These are phyloP conservation scores for Testicularia cyperi DNA, from an alignment of 1,284 basidiomycete genomes.

Conservation along the genomic window DNA sequence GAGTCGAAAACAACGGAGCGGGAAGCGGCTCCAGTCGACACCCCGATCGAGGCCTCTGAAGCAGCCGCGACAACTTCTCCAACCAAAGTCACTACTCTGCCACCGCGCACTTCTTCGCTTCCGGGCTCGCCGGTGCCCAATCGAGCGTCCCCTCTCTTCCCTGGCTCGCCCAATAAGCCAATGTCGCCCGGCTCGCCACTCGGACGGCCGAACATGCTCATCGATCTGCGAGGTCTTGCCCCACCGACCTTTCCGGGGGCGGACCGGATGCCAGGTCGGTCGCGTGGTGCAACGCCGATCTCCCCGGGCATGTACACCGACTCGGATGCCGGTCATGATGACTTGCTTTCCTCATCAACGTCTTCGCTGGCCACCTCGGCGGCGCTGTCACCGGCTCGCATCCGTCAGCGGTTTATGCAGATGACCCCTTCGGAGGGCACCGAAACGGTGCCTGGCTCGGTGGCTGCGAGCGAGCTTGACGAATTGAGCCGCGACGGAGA, in stretches of 20 bases:
- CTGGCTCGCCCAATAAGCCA: constrained; percentile 32
- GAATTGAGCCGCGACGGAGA: constrained; percentile 15
- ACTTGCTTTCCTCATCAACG: constrained; percentile 11
- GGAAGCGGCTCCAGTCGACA: too few species aligned
- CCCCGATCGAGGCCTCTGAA: too few species aligned
- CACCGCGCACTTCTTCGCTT: constrained; percentile 26
- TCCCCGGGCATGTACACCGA: constrained; percentile 29
- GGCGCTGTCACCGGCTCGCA: constrained; percentile 2
- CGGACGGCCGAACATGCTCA: constrained; percentile 12
- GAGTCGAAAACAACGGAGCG: too few species aligned
- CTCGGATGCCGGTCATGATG: constrained; percentile 21
- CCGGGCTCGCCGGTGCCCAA: constrained; percentile 13
- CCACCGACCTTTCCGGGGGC: constrained; percentile 9
- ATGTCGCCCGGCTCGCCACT: constrained; percentile 2
- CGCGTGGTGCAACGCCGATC: constrained; percentile 2
- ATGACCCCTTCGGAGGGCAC: constrained; percentile 33
- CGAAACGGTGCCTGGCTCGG: constrained; percentile 34
- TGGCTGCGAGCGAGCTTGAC: constrained; percentile 25
- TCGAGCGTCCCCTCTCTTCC: constrained; percentile 4
- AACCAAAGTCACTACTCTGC: neutral
- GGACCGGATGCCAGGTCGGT: too few species aligned
- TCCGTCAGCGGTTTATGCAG: constrained; percentile 9
- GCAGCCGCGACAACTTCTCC: too few species aligned
- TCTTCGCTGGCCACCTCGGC: constrained; percentile 25
- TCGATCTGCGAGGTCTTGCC: constrained; percentile 18